Base-by-base conservation (phyloP, 1,284 basidiomycete genomes). In the Cutaneotrichosporon sp. region DNA sequence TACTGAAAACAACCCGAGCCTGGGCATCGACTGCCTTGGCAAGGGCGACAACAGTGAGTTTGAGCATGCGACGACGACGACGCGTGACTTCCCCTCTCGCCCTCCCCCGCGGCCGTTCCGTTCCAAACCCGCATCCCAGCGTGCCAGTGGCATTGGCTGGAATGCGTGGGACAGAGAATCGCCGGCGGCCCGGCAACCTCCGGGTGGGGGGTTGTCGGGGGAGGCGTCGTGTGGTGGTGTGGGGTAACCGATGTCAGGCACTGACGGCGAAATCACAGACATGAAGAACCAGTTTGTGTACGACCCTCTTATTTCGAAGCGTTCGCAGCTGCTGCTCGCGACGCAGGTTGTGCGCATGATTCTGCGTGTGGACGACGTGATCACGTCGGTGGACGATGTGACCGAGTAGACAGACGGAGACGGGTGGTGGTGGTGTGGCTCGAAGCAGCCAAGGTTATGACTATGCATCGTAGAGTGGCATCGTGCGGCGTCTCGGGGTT, bases 211-310 rank as follows among this genome's bases (percentile, higher is more conserved):
- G 43, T 22, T 33, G 12, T 41, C 26, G 26, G 26, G 26, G 26
- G 26, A 30, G 26, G 26, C 26, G 26, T 30, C 26, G 26, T 44
- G n/a, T 43, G 43, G 26, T 30, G 7, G 26, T 44, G n/a, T 43
- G 43, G 43, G 39, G 43, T 21, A 39, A 40, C 43, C 26, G 50
- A 22, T 14, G 36, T 38, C 22, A 50, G 41, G 17, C 30, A 43
- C 39, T 35, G 37, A 48, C 41, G 36, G 34, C 38, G 43, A 30
- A 30, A 30, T 30, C 26, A 44, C 61, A 94, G 93, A 98, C 68
- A 98, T 98, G 94, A 94, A 88, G 80, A 82, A 87, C 69, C 94
- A 97, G 74, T 90, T 90, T 64, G 94, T 98, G 21, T 94, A 94
- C 68, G 94, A 98, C 72, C 93, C 94, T 26, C 80, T 97, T 57